phyloP scores from a whole-genome alignment of 2,329 filamentous ascomycete species.

The Didymella segeticola region DNA sequence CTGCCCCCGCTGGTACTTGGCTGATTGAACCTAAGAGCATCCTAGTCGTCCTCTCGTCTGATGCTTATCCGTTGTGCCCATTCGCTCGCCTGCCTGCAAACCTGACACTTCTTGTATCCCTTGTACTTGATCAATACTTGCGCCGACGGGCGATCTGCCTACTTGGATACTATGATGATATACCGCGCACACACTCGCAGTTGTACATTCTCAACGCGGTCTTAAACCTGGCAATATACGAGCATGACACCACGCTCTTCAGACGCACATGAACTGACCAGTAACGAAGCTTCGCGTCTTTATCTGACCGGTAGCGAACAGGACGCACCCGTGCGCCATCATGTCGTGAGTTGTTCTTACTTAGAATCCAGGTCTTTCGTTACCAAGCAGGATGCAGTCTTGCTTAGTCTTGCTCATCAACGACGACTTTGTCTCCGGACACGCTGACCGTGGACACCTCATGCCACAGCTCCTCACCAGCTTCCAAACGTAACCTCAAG shows the following conservation, averaged over 20 bases:
- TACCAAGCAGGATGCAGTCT: background rate
- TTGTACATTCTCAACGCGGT: conserved; percentile 40
- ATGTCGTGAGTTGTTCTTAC: conserved; percentile 49
- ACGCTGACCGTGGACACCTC: conserved; percentile 40
- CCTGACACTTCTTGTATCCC: conserved; percentile 48
- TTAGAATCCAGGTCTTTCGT: conserved; percentile 12
- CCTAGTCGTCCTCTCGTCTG: conserved; percentile 43
- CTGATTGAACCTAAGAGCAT: conserved; percentile 40
- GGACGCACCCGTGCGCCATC: conserved; percentile 34
- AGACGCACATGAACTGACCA: conserved; percentile 33
- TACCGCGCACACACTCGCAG: conserved; percentile 40
- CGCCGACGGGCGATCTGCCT: conserved; percentile 43
- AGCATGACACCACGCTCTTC: conserved; percentile 45
- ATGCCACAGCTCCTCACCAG: conserved; percentile 49
- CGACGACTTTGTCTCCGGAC: conserved; percentile 13
- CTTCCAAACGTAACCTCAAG: conserved; percentile 54
- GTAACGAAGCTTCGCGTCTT: conserved; percentile 40
- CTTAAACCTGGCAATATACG: conserved; percentile 38
- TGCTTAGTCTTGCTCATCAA: conserved; percentile 11
- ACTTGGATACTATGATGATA: conserved; percentile 50
- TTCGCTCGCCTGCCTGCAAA: conserved; percentile 44
- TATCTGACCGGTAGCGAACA: conserved; percentile 26
- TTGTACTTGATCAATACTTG: conserved; percentile 50
- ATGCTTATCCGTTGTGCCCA: conserved; percentile 34
- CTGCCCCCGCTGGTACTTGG: conserved; percentile 41